Evolutionary conservation across 768 basidiomycete species (phyloP), one percentile per base, ranked within the genome.

Genomic region (Auricularia cornea): DNA sequence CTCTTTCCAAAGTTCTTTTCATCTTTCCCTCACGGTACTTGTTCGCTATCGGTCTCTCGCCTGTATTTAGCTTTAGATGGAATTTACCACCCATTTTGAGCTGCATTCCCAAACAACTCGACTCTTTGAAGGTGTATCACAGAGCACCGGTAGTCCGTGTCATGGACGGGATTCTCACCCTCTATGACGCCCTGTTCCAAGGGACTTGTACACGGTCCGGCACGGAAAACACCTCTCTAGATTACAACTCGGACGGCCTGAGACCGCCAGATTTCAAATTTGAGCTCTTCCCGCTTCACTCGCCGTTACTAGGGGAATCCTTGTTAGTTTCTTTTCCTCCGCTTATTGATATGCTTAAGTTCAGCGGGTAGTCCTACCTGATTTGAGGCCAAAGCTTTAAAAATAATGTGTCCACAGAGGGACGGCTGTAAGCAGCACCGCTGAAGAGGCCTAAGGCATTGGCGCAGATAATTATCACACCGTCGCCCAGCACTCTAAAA

Each of bases 271-370:
- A 86, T 87, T 87, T 80, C 78, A 86, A 87, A 86, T 85, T 87
- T 87, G 86, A 87, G 86, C 84, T 86, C 77, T 83, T 88, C 85
- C 86, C 83, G 77, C 83, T 88, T 87, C 87, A 86, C 87, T 88
- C 83, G 84, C 86, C 84, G 87, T 85, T 88, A 88, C 87, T 87
- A 85, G 81, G 85, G 87, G 84, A 88, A 88, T 87, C 87, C 86
- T 86, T 83, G 87, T 88, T 88, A 87, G 85, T 89, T 89, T 87
- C 87, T 89, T 89, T 88, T 88, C 87, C 87, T 88, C 86, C 83
- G 83, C 87, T 89, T 87, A 87, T 86, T 88, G 84, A 88, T 88
- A 87, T 87, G 86, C 87, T 88, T 87, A 88, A 88, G 84, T 88
- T 87, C 84, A 86, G 86, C 81, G 83, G 86, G 87, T 88, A 87